Evolutionary conservation across 768 basidiomycete species (phyloP).

Genomic region (Pleurotus djamor): DNA sequence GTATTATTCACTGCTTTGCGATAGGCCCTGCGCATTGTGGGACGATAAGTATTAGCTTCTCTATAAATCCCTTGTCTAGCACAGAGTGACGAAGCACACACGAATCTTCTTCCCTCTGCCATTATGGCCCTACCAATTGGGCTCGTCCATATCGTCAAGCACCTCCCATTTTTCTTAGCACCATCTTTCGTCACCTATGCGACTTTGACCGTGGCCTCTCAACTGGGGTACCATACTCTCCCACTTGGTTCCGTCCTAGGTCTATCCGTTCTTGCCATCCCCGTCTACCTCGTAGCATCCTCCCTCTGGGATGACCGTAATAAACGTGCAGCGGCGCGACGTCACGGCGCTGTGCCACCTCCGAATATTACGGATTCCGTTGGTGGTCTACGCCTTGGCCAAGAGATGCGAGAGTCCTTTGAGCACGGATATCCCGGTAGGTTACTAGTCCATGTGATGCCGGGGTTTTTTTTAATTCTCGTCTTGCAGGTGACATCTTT

Average conservation of each 20-base stretch:
- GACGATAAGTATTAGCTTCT: too few relatives aligned
- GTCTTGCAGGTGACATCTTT: conserved; percentile 23
- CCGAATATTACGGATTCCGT: conserved; percentile 24
- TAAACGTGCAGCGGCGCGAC: conserved; percentile 22
- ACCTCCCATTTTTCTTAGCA: conserved; percentile 2
- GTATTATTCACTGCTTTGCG: too few relatives aligned
- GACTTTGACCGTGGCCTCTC: not conserved
- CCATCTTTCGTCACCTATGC: conserved; percentile 8
- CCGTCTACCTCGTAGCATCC: not conserved
- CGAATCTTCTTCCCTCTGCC: not conserved
- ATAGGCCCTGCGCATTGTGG: too few relatives aligned
- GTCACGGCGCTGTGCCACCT: conserved; percentile 26
- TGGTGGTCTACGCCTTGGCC: conserved; percentile 16
- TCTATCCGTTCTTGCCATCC: conserved; percentile 1
- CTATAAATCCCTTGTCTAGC: too few relatives aligned
- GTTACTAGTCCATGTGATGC: conserved; percentile 3
- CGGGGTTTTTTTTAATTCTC: not conserved
- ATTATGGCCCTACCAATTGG: conserved; percentile 9
- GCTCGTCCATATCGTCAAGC: conserved; percentile 6
- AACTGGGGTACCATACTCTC: not conserved
- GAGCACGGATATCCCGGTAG: conserved; percentile 30
- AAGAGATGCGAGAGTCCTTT: conserved; percentile 15
- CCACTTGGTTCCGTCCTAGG: not conserved
- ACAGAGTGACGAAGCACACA: too few relatives aligned
- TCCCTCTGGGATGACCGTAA: conserved; percentile 14